These are phyloP conservation scores for Chimonanthus praecox DNA, from an alignment of 164 flowering plant genomes.

Conservation along the genomic window DNA sequence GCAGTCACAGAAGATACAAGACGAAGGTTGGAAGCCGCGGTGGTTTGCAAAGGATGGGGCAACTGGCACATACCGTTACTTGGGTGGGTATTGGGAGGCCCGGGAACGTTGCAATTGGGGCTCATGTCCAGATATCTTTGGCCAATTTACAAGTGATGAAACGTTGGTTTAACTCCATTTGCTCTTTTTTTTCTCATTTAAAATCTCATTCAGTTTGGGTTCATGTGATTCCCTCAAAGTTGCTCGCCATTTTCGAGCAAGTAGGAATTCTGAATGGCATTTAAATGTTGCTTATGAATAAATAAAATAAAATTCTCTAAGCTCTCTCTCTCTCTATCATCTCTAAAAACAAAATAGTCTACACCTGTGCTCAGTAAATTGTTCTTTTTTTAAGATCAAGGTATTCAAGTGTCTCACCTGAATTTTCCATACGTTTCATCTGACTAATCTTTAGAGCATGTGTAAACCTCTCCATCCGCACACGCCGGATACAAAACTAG, in stretches of 20 bases:
- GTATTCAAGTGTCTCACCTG: too few species aligned
- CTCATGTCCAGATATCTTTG: slow-evolving; percentile 42
- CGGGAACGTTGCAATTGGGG: slow-evolving; percentile 34
- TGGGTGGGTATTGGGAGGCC: slow-evolving; percentile 53
- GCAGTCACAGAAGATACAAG: slow-evolving; percentile 47
- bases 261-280: not conserved
- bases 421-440: too few species aligned
- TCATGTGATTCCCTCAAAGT: not conserved
- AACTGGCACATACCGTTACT: slow-evolving; percentile 24
- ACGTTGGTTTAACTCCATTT: not conserved
- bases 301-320: not conserved
- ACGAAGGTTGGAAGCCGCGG: slow-evolving; percentile 41
- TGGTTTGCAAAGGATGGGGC: slow-evolving; percentile 41
- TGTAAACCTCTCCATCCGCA: too few species aligned
- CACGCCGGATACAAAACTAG: too few species aligned
- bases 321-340: not conserved
- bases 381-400: too few species aligned
- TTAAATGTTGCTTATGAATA: not conserved
- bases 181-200: not conserved
- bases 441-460: too few species aligned
- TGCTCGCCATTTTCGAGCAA: not conserved
- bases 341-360: too few species aligned
- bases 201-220: not conserved
- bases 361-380: too few species aligned
- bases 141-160: slow-evolving; percentile 24